These are phyloP conservation scores for Leptodontidium sp. DNA, from an alignment of 2,329 filamentous ascomycete species.

Conservation along the genomic window DNA sequence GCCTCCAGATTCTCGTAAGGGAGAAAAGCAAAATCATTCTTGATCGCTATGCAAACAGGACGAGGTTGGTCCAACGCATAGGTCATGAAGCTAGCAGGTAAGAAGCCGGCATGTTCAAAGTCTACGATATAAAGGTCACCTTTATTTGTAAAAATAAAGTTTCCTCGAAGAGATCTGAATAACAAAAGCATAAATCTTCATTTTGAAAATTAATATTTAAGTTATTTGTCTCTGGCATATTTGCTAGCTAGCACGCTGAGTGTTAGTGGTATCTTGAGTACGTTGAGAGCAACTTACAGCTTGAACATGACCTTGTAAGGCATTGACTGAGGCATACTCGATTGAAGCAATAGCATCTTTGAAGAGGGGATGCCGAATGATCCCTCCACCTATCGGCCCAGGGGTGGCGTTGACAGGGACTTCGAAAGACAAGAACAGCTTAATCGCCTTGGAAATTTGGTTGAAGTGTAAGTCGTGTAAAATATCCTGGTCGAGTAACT, in stretches of 20 bases:
- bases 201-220: slow-evolving; percentile 18
- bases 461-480: slow-evolving; percentile 13
- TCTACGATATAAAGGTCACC: slow-evolving; percentile 25
- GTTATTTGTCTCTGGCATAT: neutral
- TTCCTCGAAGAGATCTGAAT: slow-evolving; percentile 29
- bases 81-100: slow-evolving; percentile 24
- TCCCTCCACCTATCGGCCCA: slow-evolving; percentile 25
- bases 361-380: slow-evolving; percentile 33
- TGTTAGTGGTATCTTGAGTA: neutral
- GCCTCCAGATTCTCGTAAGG: slow-evolving; percentile 12
- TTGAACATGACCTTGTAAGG: slow-evolving; percentile 7
- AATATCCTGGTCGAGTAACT: neutral
- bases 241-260: slow-evolving; percentile 2
- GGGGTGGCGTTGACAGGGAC: slow-evolving; percentile 14
- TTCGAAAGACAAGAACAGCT: slow-evolving; percentile 30
- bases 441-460: slow-evolving; percentile 28
- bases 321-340: slow-evolving; percentile 15
- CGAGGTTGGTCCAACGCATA: slow-evolving; percentile 18
- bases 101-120: slow-evolving; percentile 23
- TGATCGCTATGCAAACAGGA: slow-evolving; percentile 7
- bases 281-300: slow-evolving; percentile 1
- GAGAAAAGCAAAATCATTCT: slow-evolving; percentile 11
- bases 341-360: slow-evolving; percentile 23
- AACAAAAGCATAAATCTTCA: slow-evolving; percentile 28
- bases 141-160: slow-evolving; percentile 22